These are phyloP conservation scores for Glebionis coronaria DNA, from an alignment of 129 eudicot species.

Conservation along the genomic window DNA sequence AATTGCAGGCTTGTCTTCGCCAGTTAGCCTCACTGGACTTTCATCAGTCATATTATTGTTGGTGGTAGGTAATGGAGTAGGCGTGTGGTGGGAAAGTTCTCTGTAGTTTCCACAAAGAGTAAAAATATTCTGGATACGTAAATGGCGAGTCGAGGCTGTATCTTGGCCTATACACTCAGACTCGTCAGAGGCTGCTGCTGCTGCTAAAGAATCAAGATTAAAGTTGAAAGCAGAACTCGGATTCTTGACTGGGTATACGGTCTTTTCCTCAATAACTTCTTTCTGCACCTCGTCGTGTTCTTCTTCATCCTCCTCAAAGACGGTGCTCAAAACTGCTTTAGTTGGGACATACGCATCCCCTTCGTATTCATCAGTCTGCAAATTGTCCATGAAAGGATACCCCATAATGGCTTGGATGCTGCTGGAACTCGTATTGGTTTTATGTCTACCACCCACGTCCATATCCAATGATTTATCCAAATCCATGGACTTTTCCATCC, in stretches of 20 bases:
- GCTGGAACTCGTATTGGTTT: constrained; percentile 15
- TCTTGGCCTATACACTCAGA: constrained; percentile 23
- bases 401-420: constrained; percentile 33
- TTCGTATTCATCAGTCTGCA: constrained; percentile 25
- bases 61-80: constrained; percentile 27
- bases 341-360: constrained; percentile 27
- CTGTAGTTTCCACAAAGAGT: constrained; percentile 92
- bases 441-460: constrained; percentile 47
- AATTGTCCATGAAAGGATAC: constrained; percentile 29
- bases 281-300: constrained; percentile 76
- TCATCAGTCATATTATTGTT: constrained; percentile 20
- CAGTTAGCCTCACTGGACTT: background rate
- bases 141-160: constrained; percentile 46
- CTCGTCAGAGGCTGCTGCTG: constrained; percentile 7
- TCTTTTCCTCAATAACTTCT: constrained; percentile 81
- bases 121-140: constrained; percentile 75
- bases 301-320: constrained; percentile 82
- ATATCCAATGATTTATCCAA: constrained; percentile 69
- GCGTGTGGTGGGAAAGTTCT: constrained; percentile 58
- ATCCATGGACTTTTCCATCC: constrained; percentile 99
- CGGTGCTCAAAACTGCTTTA: constrained; percentile 68
- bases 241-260: constrained; percentile 20
- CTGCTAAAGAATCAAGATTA: constrained; percentile 21
- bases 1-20: constrained; percentile 15
- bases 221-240: constrained; percentile 9